phyloP scores from a whole-genome alignment of 345 rosid species.

The Boechera retrofracta region DNA sequence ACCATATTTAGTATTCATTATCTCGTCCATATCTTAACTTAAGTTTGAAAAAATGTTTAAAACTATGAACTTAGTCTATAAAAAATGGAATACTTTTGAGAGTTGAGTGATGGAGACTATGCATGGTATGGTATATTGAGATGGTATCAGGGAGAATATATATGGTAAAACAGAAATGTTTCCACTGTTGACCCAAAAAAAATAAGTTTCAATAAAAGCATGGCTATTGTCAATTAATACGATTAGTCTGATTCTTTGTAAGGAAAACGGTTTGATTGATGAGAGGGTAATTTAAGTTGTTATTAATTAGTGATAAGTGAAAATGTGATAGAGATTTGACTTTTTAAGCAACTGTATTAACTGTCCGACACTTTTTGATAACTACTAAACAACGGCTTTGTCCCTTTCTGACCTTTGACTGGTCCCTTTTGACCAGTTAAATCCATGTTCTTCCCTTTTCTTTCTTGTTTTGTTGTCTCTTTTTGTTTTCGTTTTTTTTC shows the following conservation, averaged over 20 bases:
- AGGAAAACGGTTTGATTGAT: neutral
- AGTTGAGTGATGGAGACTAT: neutral
- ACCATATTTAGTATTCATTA: neutral
- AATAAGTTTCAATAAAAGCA: neutral
- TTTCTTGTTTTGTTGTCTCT: conserved; percentile 47
- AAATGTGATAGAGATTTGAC: conserved; percentile 38
- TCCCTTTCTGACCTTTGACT: conserved; percentile 43
- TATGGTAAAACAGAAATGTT: neutral
- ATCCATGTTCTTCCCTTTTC: conserved; percentile 33
- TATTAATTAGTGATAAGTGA: conserved; percentile 27
- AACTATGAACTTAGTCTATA: neutral
- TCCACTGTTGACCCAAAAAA: neutral
- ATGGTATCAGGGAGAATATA: neutral
- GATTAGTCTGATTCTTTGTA: neutral
- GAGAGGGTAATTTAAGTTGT: conserved; percentile 5
- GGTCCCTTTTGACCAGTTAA: conserved; percentile 42
- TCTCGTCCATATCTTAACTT: neutral
- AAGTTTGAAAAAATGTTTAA: neutral
- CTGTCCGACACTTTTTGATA: conserved; percentile 46
- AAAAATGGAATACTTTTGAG: neutral
- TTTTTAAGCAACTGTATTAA: conserved; percentile 46
- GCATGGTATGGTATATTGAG: no score
- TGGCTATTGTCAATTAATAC: neutral
- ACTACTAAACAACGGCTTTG: conserved; percentile 42
- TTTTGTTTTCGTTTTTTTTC: neutral